Percentiles rank a stretch among this genome's conserved stretches.
These are phyloP conservation scores for Ambispora gerdemannii DNA, from an alignment of 192 early-diverging fungal species.

Conservation along the genomic window DNA sequence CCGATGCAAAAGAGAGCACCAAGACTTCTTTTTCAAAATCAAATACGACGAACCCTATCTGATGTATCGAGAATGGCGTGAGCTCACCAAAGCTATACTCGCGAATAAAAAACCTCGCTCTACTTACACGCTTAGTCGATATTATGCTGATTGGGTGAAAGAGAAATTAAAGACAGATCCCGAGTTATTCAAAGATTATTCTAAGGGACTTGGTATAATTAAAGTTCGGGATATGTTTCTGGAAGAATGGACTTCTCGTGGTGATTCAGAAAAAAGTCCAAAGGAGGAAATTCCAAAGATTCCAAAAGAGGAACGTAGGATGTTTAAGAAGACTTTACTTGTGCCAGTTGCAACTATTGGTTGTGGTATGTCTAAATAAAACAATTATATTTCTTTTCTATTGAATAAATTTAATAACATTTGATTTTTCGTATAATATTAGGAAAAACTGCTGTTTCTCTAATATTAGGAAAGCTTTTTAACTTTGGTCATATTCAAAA, in stretches of 20 bases:
- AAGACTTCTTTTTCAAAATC: slow-evolving; percentile 82
- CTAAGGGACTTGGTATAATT: slow-evolving; percentile 79
- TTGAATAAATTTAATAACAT: slow-evolving; percentile 18
- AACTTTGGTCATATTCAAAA: slow-evolving; percentile 78
- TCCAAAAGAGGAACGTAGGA: not conserved
- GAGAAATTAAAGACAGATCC: slow-evolving; percentile 58
- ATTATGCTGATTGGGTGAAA: slow-evolving; percentile 76
- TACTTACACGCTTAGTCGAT: slow-evolving; percentile 51
- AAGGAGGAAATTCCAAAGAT: slow-evolving; percentile 16
- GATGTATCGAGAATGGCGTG: slow-evolving; percentile 96
- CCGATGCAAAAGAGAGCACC: slow-evolving; percentile 40
- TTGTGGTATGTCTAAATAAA: slow-evolving; percentile 58
- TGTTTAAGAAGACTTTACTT: slow-evolving; percentile 45
- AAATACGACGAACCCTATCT: slow-evolving; percentile 95
- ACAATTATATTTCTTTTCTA: slow-evolving; percentile 37
- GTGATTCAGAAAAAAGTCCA: not conserved
- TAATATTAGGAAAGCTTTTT: slow-evolving; percentile 57
- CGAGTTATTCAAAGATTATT: slow-evolving; percentile 61
- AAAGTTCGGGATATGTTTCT: slow-evolving; percentile 75
- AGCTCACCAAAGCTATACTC: slow-evolving; percentile 73
- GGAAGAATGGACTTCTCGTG: slow-evolving; percentile 43
- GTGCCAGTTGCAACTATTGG: slow-evolving; percentile 80
- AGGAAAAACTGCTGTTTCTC: slow-evolving; percentile 54
- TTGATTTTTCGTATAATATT: not conserved
- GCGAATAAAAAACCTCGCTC: slow-evolving; percentile 6